These are phyloP conservation scores for Fusarium sp. DNA, from an alignment of 2,329 filamentous ascomycete species.

Conservation along the genomic window DNA sequence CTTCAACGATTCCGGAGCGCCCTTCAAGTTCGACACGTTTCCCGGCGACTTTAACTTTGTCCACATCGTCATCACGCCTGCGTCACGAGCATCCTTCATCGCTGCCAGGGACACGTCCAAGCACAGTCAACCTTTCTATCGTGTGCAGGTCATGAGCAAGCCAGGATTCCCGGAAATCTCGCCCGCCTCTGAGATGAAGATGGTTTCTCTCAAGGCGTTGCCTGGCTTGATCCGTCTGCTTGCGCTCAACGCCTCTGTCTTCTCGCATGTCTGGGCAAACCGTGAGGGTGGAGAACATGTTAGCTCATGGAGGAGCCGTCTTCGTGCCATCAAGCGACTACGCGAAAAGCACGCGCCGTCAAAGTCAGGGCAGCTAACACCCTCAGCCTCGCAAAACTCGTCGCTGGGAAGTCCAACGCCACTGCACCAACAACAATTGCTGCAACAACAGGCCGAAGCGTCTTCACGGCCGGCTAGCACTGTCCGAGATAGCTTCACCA, in stretches of 20 bases:
- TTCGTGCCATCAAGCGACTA: constrained; percentile 86
- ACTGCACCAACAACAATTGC: constrained; percentile 36
- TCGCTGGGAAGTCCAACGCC: constrained; percentile 45
- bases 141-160: constrained; percentile 89
- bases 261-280: constrained; percentile 89
- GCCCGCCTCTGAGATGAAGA: constrained; percentile 88
- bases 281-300: constrained; percentile 83
- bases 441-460: constrained; percentile 39
- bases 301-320: constrained; percentile 88
- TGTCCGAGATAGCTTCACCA: constrained; percentile 71
- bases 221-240: constrained; percentile 89
- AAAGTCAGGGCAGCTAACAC: constrained; percentile 49
- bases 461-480: constrained; percentile 59
- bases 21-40: constrained; percentile 91
- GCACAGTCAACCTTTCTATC: constrained; percentile 75
- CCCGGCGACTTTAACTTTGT: constrained; percentile 97
- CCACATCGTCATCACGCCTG: constrained; percentile 94
- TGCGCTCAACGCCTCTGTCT: constrained; percentile 93
- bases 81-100: constrained; percentile 81
- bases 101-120: constrained; percentile 65
- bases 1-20: constrained; percentile 94
- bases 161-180: constrained; percentile 93
- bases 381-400: constrained; percentile 47
- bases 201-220: constrained; percentile 85
- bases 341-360: constrained; percentile 73